Evolutionary conservation across 371 early-diverging fungal species (phyloP), one percentile per base, ranked within the genome.

Genomic region (Apophysomyces ossiformis): DNA sequence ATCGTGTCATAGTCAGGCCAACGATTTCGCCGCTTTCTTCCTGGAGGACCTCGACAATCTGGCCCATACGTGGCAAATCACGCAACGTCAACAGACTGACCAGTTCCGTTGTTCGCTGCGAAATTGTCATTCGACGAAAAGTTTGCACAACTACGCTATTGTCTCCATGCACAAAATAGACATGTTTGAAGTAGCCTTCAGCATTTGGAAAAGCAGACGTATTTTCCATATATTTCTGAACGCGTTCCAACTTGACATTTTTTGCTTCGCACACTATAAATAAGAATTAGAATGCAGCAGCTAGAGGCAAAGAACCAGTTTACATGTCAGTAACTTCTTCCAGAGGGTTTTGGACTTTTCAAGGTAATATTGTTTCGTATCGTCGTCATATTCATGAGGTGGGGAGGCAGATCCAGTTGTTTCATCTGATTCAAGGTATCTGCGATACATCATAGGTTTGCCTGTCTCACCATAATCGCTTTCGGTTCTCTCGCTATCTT

Each of bases 1-100:
- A 87, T 3, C 88, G 77, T 44, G 69, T 57, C 84, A 83, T 81
- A 0, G 79, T 72, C 7, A 83, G 54, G 2, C 84, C 84, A 37
- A 83, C 73, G n/a, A 83, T 71, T 8, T 50, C 54, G 11, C 78
- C 78, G 36, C 71, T 65, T 1, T 76, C 68, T 39, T 74, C 79
- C 26, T 81, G 68, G 1, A 83, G 59, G 0, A 83, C 74, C 41
- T 79, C 75, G 6, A 73, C 66, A 12, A 83, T 79, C 26, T 81
- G 74, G 1, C 78, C 79, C 61, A 83, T 77, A 37, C 76, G 74
- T 1, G 69, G 71, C 15, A 70, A 7, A 8, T 63, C 64, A 16
- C 72, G 65, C 5, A 83, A 37, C 11, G 61, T 60, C 16, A 83
- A 36, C 0, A 83, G 57, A 45, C 81, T 73, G 1, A 72, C 81